phyloP scores from a whole-genome alignment of 169 alveolate species.

The Cryptosporidium sp. region DNA sequence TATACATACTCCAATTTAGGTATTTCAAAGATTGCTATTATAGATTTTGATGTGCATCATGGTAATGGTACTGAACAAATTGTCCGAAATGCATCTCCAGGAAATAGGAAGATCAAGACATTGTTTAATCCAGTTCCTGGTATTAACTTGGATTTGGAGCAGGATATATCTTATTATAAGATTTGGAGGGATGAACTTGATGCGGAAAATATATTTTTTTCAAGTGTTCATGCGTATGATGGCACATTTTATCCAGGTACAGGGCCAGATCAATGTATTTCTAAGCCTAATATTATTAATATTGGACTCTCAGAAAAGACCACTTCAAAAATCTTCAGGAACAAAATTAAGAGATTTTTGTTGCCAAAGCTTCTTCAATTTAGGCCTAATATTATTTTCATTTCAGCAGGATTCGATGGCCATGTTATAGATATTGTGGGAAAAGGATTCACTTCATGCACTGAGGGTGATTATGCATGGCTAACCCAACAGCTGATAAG shows the following conservation, averaged over 20 bases:
- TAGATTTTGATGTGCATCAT: slow-evolving; percentile 99
- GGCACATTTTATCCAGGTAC: slow-evolving; percentile 96
- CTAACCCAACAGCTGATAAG: slow-evolving; percentile 93
- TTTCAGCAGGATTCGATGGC: slow-evolving; percentile 99
- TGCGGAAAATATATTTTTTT: slow-evolving; percentile 90
- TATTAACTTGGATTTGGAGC: slow-evolving; percentile 35
- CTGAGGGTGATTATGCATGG: slow-evolving; percentile 95
- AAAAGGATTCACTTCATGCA: slow-evolving; percentile 88
- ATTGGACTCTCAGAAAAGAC: slow-evolving; percentile 87
- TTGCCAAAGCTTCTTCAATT: slow-evolving; percentile 92
- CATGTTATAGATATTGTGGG: slow-evolving; percentile 94
- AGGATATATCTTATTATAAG: slow-evolving; percentile 76
- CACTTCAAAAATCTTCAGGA: slow-evolving; percentile 83
- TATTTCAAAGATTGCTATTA: slow-evolving; percentile 94
- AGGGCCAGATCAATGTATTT: slow-evolving; percentile 82
- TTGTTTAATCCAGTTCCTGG: slow-evolving; percentile 61
- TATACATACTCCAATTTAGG: slow-evolving; percentile 86
- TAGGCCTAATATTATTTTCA: slow-evolving; percentile 92
- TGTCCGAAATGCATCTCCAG: slow-evolving; percentile 77
- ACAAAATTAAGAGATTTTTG: slow-evolving; percentile 85
- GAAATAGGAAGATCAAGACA: slow-evolving; percentile 18
- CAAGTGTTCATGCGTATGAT: slow-evolving; percentile 94
- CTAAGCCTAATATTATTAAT: slow-evolving; percentile 87
- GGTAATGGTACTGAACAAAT: slow-evolving; percentile 99
- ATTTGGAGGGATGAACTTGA: slow-evolving; percentile 88